Evolutionary conservation across 768 basidiomycete species (phyloP), one percentile per base, ranked within the genome.

Genomic region (Russula abietina): DNA sequence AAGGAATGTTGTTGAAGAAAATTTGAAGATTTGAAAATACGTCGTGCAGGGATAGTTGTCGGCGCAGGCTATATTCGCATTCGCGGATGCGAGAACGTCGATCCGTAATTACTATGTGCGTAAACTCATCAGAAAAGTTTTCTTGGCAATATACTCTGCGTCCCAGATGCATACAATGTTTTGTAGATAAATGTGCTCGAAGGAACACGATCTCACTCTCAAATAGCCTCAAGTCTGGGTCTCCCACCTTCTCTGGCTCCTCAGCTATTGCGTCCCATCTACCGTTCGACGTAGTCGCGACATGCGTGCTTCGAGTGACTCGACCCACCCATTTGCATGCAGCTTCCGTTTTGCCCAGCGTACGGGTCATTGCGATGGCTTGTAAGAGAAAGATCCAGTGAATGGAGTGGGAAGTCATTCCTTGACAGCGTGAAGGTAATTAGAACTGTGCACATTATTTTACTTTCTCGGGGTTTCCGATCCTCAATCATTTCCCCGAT

Each of bases 261-360:
- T 39, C 33, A 2, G 50, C 38, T 17, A 64, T 50, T 17, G 22
- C 54, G 19, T 56, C 55, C 49, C 64, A 57, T 57, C 60, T 49
- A 19, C 60, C 50, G 22, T 62, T 55, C 17, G 39, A 57, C 14
- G 60, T 55, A 7, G n/a, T 62, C 24, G 39, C 22, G n/a, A 38
- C 55, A 33, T 43, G 48, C 14, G 49, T 45, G 26, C 52, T 32
- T 55, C 45, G 49, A 39, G 50, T 43, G 2, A 55, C 43, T 11
- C 50, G 49, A 38, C 26, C 53, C 2, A 36, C 60, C 60, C 54
- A 57, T 54, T 48, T 55, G n/a, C 64, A 24, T 33, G 48, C 50
- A 10, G 30, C 14, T 22, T 36, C 56, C 28, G 14, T 33, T 50
- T 36, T 49, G 9, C 32, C 9, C 16, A 56, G 24, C 32, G 24